Evolutionary conservation across 2,329 filamentous ascomycete genomes (phyloP).

Genomic region (Nothophoma quercina): DNA sequence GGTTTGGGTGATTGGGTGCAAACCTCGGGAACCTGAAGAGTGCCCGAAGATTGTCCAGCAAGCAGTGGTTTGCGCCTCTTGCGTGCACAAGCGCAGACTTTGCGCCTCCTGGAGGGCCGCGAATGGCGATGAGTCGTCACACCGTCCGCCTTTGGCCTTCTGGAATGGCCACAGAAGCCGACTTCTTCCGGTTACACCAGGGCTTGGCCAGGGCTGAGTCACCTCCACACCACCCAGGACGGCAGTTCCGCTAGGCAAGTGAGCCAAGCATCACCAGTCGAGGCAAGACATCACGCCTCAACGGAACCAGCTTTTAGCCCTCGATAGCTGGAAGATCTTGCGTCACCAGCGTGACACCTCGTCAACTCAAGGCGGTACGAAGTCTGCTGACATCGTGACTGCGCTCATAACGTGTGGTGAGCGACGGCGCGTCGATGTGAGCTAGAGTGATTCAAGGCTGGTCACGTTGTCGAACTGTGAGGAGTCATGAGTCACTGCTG

Average conservation of each 20-base stretch:
- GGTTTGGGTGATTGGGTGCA: constrained; percentile 8
- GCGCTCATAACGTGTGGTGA: constrained; percentile 12
- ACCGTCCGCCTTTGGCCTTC: constrained; percentile 10
- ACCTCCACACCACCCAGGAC: constrained; percentile 23
- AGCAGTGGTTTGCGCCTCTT: constrained; percentile 16
- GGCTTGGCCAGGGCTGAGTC: constrained; percentile 33
- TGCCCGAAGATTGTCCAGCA: constrained; percentile 15
- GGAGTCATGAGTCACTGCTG: constrained; percentile 21
- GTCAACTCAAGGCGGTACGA: constrained; percentile 21
- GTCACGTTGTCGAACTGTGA: constrained; percentile 5
- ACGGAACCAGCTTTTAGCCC: constrained; percentile 14
- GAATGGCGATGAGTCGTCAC: constrained; percentile 15
- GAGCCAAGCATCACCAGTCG: constrained; percentile 23
- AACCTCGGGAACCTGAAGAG: constrained; percentile 1
- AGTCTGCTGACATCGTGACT: constrained; percentile 43
- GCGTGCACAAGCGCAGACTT: constrained; percentile 18
- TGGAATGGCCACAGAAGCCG: constrained; percentile 15
- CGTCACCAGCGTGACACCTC: constrained; percentile 30
- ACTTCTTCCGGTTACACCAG: constrained; percentile 10
- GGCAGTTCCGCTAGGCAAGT: constrained; percentile 14
- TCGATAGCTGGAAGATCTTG: constrained; percentile 22
- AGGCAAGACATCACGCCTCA: constrained; percentile 29
- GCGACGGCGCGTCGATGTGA: constrained; percentile 3
- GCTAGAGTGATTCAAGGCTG: constrained; percentile 15
- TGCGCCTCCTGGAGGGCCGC: constrained; percentile 16